Base-by-base conservation (phyloP, 345 rosid species). In the Boechera divaricarpa region DNA sequence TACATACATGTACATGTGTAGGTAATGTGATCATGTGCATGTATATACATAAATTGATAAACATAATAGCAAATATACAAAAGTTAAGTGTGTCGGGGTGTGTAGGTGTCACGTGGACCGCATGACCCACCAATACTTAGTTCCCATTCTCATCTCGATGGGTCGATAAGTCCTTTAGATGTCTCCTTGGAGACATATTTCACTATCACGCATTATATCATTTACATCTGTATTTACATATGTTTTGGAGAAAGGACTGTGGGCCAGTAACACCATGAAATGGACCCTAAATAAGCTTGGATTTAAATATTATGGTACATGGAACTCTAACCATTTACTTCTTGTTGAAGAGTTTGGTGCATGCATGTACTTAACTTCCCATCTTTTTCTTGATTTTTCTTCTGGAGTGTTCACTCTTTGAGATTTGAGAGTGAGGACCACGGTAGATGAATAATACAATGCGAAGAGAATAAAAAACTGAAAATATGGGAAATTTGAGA, bases 61-160 rank as follows among this genome's bases (percentile, higher is more conserved):
- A 58, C 73, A 71, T 48, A 48, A 58, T 49, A 48, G 72, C 69
- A 78, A 78, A 54, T 67, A 72, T 65, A 77, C 80, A 77, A 77
- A 77, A 77, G 67, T 10, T 0, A 56, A 77, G 8, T 52, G 73
- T 72, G 77, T 72, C 69, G 74, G 73, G 69, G 77, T 66, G 77
- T 67, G 64, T 12, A 41, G 77, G 77, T 59, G 69, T 78, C 81
- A 78, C 77, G 69, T 67, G 77, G 81, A 72, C 63, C 74, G 73
- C 74, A 72, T 78, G 81, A 78, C 77, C 81, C 77, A 78, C 81
- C 73, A 72, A 58, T 73, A 72, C 57, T 52, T 60, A 52, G 68
- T 78, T 67, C 81, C 68, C 77, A 78, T 78, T 32, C 73, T 71
- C 72, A 59, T 53, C 44, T 58, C 47, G 10, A 76, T 61, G 69